Evolutionary conservation across 805 yeast genomes (phyloP), one percentile per base, ranked within the genome.

Genomic region (Grigorovia jiainica): DNA sequence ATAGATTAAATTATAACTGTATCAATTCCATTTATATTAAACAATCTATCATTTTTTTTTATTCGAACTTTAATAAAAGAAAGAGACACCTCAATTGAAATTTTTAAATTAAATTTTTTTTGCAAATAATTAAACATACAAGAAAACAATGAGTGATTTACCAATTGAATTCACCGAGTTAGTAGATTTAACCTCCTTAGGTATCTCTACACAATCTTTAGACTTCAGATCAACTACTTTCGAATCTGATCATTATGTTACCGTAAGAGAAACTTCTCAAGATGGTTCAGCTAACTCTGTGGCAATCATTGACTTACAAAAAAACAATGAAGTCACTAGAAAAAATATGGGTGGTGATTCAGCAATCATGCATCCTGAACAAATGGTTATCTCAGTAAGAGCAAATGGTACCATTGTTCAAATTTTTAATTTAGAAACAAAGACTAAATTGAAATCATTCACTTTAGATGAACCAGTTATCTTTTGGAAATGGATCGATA

Each of bases 151-250:
- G 50, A 66, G 71, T 55, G 95, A 87, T 61, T 82, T 94, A 54
- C 98, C 98, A 52, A 90, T 90, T 68, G 95, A 90, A 69, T 87
- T 90, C 69, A 89, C 95, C 56, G 97, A 90, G 72, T 81, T 87
- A 69, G 78, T 87, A 56, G 95, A 84, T 71, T 79, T 92, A 66
- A 76, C 94, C 47, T 68, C 80, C 47, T 68, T 87, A 65, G 95
- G 96, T 47, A 84, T 92, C 60, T 82, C 79, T 61, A 89, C 83
- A 47, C 73, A 76, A 53, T 79, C 90, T 46, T 76, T 92, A 54
- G 95, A 87, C 57, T 90, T 90, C 70, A 81, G 87, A 68, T 81
- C 96, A 33, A 87, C 97, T 44, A 92, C 98, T 17, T 73, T 92
- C 52, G 96, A 90, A 65, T 83, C 95, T 45, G 97, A 90, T 65